Evolutionary conservation across 192 early-diverging fungal species (phyloP).

Genomic region (Coemansia sp.): DNA sequence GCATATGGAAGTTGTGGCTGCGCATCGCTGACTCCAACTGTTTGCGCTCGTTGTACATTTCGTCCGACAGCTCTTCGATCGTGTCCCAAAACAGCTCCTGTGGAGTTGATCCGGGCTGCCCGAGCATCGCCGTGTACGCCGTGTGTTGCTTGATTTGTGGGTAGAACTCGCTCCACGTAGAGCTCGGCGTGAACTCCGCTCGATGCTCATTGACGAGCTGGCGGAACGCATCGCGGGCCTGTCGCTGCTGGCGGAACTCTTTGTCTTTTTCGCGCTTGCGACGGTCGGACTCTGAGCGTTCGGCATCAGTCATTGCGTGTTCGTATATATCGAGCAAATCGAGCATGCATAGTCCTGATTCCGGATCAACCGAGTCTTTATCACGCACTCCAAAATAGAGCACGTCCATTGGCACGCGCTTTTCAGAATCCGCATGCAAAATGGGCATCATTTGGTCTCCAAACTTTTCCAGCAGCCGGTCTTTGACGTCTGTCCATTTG

Average conservation of each 20-base stretch:
- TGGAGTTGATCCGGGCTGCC: conserved; percentile 80
- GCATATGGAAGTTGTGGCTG: conserved; percentile 23
- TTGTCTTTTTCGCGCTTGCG: conserved; percentile 53
- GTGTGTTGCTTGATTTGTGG: conserved; percentile 69
- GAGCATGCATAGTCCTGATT: conserved; percentile 68
- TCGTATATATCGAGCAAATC: conserved; percentile 85
- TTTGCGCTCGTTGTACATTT: conserved; percentile 67
- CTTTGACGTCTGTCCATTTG: conserved; percentile 30
- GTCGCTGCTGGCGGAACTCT: conserved; percentile 65
- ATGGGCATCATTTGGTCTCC: conserved; percentile 37
- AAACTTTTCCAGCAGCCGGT: conserved; percentile 22
- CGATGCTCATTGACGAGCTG: conserved; percentile 67
- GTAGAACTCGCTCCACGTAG: conserved; percentile 85
- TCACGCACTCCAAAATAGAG: conserved; percentile 6
- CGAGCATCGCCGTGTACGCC: conserved; percentile 71
- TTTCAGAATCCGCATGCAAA: conserved; percentile 17
- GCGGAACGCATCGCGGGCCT: conserved; percentile 70
- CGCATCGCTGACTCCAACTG: conserved; percentile 56
- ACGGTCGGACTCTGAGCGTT: conserved; percentile 61
- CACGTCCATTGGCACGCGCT: conserved; percentile 19
- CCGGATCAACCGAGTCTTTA: conserved; percentile 19
- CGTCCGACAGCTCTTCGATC: conserved; percentile 77
- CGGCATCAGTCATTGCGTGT: conserved; percentile 60
- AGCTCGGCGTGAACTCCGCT: conserved; percentile 63
- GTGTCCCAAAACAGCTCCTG: conserved; percentile 94